These are phyloP conservation scores for Candolleomyces eurysporus DNA, from an alignment of 768 basidiomycete genomes.

Conservation along the genomic window DNA sequence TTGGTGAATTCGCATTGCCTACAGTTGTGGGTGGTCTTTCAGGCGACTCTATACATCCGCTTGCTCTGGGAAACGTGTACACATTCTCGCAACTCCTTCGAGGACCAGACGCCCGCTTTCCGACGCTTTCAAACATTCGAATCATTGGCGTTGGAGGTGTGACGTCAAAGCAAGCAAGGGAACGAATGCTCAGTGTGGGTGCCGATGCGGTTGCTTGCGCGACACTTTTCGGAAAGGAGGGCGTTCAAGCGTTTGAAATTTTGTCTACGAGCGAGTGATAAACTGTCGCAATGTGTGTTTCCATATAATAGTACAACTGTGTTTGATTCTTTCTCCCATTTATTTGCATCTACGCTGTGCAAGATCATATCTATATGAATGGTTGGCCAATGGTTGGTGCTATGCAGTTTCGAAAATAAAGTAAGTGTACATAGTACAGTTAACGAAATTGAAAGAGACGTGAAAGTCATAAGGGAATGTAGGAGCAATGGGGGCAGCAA, in stretches of 20 bases:
- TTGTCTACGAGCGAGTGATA: slow-evolving; percentile 9
- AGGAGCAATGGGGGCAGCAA: too few species aligned
- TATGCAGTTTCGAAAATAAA: too few species aligned
- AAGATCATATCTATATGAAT: too few species aligned
- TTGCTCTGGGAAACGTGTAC: slow-evolving; percentile 78
- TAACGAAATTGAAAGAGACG: too few species aligned
- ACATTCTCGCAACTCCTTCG: slow-evolving; percentile 55
- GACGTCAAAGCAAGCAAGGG: slow-evolving; percentile 52
- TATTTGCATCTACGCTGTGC: neutral
- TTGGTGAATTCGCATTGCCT: slow-evolving; percentile 54
- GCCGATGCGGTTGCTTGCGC: slow-evolving; percentile 68
- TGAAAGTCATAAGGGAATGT: too few species aligned
- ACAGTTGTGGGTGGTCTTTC: slow-evolving; percentile 69
- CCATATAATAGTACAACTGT: neutral
- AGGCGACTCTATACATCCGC: slow-evolving; percentile 71
- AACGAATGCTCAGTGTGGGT: slow-evolving; percentile 73
- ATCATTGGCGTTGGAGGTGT: slow-evolving; percentile 87
- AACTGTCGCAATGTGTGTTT: neutral
- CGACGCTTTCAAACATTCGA: slow-evolving; percentile 37
- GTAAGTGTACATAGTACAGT: too few species aligned
- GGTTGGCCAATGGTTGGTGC: too few species aligned
- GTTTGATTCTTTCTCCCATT: neutral
- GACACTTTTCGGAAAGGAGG: slow-evolving; percentile 51
- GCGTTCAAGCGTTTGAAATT: slow-evolving; percentile 51
- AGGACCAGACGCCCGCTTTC: slow-evolving; percentile 5